Base-by-base conservation (phyloP, 2,329 filamentous ascomycete species). In the Cladosporium sp. region DNA sequence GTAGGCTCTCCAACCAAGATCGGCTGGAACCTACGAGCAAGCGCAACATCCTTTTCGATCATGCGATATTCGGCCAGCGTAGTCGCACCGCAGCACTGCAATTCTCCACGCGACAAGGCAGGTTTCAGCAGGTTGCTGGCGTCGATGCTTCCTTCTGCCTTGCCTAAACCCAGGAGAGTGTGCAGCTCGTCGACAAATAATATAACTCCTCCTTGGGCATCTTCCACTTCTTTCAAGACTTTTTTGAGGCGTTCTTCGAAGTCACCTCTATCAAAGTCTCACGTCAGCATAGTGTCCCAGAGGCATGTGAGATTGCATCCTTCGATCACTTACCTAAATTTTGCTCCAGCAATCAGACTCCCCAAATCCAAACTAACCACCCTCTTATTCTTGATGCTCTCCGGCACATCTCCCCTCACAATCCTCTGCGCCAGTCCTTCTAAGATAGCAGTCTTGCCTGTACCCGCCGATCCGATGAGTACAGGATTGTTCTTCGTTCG, bases 401-500 rank as follows among this genome's bases (percentile, higher is more conserved):
- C 95, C 0, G 95, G 94, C 0, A 98, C 93, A 79, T 97, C 94
- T 2, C 94, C 94, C 69, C 89, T 86, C 1, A 97, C 91, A 70
- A 99, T 98, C 46, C 95, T 86, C 74, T 95, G 87, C 11, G 94
- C 93, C 46, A 98, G 82, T 1, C 94, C 94, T 79, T 98, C 94
- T 3, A 97, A 81, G 61, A 97, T 91, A 1, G 94, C 93, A 6
- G 94, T 98, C 81, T 98, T 98, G 67, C 94, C 94, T 0, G 92
- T 96, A 70, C 93, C 94, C 10, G 93, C 92, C 56, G 88, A 89
- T 68, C 94, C 94, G 66, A 97, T 97, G n/a, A 97, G 81, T 0
- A 97, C 93, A 0, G 94, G 94, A 70, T 96, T 96, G 72, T 97
- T 98, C 79, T 98, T 98, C 8, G 95, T 98, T 67, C 95, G 85